phyloP scores from a whole-genome alignment of 805 yeast genomes.

The Ogataea minuta region DNA sequence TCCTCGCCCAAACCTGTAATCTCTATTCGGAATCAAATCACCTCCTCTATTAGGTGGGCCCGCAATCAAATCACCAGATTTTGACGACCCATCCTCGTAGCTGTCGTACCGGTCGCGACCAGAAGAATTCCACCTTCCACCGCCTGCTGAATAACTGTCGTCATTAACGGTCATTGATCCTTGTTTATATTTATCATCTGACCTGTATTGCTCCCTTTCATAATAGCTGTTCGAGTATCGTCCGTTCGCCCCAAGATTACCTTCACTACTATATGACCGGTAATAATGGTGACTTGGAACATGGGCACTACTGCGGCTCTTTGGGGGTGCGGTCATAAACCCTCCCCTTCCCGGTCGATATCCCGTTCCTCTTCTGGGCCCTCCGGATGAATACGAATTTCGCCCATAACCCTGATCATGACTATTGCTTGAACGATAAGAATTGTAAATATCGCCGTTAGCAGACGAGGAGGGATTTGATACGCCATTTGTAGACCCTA shows the following conservation, averaged over 20 bases:
- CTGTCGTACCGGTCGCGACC: slow-evolving; percentile 14
- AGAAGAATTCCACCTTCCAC: slow-evolving; percentile 11
- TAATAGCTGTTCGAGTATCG: slow-evolving; percentile 18
- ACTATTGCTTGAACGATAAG: slow-evolving; percentile 16
- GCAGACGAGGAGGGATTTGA: slow-evolving; percentile 1
- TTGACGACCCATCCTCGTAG: slow-evolving; percentile 17
- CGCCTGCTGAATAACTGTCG: slow-evolving; percentile 9
- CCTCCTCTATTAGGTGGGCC: slow-evolving; percentile 24
- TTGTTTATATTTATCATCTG: slow-evolving; percentile 12
- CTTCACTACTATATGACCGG: slow-evolving; percentile 21
- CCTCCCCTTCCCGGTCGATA: slow-evolving; percentile 22
- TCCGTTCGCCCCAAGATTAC: slow-evolving; percentile 9
- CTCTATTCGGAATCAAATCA: slow-evolving; percentile 21
- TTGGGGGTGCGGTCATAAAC: slow-evolving; percentile 2
- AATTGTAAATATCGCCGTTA: slow-evolving; percentile 9
- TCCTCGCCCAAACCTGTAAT: slow-evolving; percentile 16
- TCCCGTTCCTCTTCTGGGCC: slow-evolving; percentile 17
- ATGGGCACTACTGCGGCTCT: slow-evolving; percentile 7
- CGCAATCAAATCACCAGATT: slow-evolving; percentile 22
- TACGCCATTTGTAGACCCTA: slow-evolving; percentile 11
- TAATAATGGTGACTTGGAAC: slow-evolving; percentile 12
- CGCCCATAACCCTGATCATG: slow-evolving; percentile 16
- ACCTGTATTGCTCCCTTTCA: slow-evolving; percentile 22
- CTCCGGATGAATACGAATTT: slow-evolving; percentile 13
- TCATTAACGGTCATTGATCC: slow-evolving; percentile 9